Base-by-base conservation (phyloP, 176 grass and related monocot genomes). In the Oryza meyeriana region DNA sequence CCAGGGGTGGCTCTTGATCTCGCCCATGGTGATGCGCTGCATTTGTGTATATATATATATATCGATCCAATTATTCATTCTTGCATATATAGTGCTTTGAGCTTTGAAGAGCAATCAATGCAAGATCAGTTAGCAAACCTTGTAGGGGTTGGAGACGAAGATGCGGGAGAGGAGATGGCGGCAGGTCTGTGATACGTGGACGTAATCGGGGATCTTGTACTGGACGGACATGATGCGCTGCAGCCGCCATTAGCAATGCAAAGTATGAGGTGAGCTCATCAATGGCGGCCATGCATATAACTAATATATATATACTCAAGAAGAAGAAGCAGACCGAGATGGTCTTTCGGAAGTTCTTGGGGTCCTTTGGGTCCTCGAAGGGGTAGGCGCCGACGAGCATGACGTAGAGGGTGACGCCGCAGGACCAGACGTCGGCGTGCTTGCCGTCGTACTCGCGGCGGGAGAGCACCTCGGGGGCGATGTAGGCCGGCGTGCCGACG, bases 391-490 rank as follows among this genome's bases (percentile, higher is more conserved):
- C 94, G 6, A 97, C 94, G 26, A 97, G 89, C 94, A 97, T 97
- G 22, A 97, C 91, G 79, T 90, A 94, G 26, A 97, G 87, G 14
- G 94, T 97, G 22, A 94, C 94, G 25, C 91, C 94, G 87, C 94
- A 97, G 1, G 94, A 97, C 94, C 94, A 97, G 14, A 97, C 94
- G 79, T 97, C 94, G 63, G 91, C 91, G 81, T 89, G 91, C 91
- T 90, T 95, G 16, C 93, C 93, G 76, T 95, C 93, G 62, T 95
- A 95, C 38, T 92, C 87, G 0, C 85, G 79, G 0, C 84, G 63
- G 12, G 82, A 88, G 0, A 95, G 75, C 57, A 95, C 93, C 88
- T 95, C 93, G 3, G 93, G 93, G 11, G 93, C 90, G 78, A 95
- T 95, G 81, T 95, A 95, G 0, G 93, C 93, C 4, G 93, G 93